phyloP scores from a whole-genome alignment of 805 yeast genomes.

The Candida boleticola region DNA sequence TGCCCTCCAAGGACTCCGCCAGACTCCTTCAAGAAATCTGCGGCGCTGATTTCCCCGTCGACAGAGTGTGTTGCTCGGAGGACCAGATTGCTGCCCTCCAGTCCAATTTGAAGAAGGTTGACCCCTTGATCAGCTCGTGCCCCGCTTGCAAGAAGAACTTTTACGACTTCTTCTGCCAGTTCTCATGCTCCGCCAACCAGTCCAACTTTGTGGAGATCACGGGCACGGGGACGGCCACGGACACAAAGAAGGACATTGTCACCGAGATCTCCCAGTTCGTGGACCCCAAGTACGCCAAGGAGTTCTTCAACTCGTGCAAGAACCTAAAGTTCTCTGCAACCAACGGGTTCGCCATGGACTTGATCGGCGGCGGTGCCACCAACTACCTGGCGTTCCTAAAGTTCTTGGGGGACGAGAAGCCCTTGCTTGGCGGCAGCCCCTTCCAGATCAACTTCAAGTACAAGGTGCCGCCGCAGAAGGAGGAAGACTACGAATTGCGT shows the following conservation, averaged over 20 bases:
- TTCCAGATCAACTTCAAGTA: constrained; percentile 83
- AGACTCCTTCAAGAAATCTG: constrained; percentile 57
- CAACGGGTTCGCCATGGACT: constrained; percentile 94
- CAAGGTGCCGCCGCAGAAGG: constrained; percentile 17
- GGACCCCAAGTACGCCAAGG: constrained; percentile 56
- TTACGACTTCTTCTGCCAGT: constrained; percentile 77
- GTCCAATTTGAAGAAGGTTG: constrained; percentile 45
- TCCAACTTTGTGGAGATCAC: constrained; percentile 70
- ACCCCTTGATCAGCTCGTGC: constrained; percentile 49
- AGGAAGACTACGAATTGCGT: constrained; percentile 19
- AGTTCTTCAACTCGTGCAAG: constrained; percentile 80
- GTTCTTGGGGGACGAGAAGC: constrained; percentile 93
- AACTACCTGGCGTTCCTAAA: constrained; percentile 71
- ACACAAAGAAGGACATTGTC: constrained; percentile 58
- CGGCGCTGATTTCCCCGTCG: constrained; percentile 62
- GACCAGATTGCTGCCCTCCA: constrained; percentile 59
- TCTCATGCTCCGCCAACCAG: constrained; percentile 89
- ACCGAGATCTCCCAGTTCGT: constrained; percentile 67
- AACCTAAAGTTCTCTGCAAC: constrained; percentile 90
- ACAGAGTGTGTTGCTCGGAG: constrained; percentile 66
- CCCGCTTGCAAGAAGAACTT: constrained; percentile 92
- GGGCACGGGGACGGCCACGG: constrained; percentile 44
- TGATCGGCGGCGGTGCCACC: constrained; percentile 95
- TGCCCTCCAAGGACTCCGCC: constrained; percentile 44
- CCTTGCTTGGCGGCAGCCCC: constrained; percentile 91